These are phyloP conservation scores for Diaporthe longicolla DNA, from an alignment of 2,329 filamentous ascomycete species.

Conservation along the genomic window DNA sequence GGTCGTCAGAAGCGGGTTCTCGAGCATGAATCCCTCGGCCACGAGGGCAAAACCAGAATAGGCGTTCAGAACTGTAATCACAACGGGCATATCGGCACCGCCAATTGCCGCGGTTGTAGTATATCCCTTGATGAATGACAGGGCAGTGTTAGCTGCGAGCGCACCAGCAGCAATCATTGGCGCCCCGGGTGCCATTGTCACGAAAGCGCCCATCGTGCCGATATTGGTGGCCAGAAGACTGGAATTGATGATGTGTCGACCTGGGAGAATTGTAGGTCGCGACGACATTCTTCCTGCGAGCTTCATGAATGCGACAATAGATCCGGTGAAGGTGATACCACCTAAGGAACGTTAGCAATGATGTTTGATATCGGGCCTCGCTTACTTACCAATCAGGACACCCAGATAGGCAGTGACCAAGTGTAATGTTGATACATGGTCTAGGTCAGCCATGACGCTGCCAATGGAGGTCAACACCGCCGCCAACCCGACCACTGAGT, in stretches of 20 bases:
- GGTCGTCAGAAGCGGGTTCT: constrained; percentile 87
- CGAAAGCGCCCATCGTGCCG: constrained; percentile 86
- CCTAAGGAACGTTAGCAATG: constrained; percentile 52
- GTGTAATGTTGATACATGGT: constrained; percentile 81
- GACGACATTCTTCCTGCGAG: constrained; percentile 87
- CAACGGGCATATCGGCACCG: constrained; percentile 94
- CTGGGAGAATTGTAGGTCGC: constrained; percentile 78
- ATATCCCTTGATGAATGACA: constrained; percentile 89
- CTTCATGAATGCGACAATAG: constrained; percentile 90
- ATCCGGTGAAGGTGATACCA: constrained; percentile 92
- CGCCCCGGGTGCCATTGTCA: constrained; percentile 84
- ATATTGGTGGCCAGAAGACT: constrained; percentile 81
- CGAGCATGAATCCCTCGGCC: constrained; percentile 91
- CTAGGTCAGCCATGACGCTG: constrained; percentile 82
- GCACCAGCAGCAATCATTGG: constrained; percentile 85
- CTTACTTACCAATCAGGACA: constrained; percentile 77
- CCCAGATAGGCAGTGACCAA: constrained; percentile 89
- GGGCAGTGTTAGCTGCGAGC: constrained; percentile 79
- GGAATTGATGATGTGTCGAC: constrained; percentile 81
- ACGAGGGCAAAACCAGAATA: constrained; percentile 93
- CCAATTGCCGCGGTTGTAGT: constrained; percentile 92
- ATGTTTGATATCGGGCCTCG: not conserved
- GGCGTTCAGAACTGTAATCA: constrained; percentile 91
- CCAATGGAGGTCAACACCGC: constrained; percentile 91
- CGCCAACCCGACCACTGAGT: constrained; percentile 90